Percentiles rank a stretch among this genome's conserved stretches.
These are phyloP conservation scores for Ustilago trichophora DNA, from an alignment of 1,284 basidiomycete species.

Conservation along the genomic window DNA sequence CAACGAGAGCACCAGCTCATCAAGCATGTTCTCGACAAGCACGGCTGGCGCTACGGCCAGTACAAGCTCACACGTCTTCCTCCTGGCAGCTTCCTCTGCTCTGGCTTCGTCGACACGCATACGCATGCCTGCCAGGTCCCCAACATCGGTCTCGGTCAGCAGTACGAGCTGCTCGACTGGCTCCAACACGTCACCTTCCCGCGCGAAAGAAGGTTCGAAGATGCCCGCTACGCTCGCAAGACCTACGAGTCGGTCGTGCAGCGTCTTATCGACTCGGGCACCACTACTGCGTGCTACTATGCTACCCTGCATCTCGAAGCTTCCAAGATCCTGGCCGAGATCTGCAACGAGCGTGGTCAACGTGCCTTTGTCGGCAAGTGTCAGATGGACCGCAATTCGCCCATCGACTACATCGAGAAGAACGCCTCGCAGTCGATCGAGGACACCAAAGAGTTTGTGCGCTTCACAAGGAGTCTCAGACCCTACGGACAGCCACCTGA, in stretches of 20 bases:
- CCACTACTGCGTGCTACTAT: constrained; percentile 93
- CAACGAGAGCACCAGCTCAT: constrained; percentile 41
- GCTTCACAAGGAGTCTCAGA: constrained; percentile 44
- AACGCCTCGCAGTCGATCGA: constrained; percentile 55
- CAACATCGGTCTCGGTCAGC: constrained; percentile 73
- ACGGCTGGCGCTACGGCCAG: constrained; percentile 61
- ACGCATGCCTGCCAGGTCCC: constrained; percentile 71
- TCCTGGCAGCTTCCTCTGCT: constrained; percentile 81
- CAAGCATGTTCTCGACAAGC: constrained; percentile 33
- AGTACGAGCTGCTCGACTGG: constrained; percentile 86
- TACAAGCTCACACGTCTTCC: constrained; percentile 70
- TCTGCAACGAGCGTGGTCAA: constrained; percentile 79
- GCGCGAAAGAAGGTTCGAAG: constrained; percentile 81
- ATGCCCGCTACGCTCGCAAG: constrained; percentile 76
- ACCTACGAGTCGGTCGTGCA: constrained; percentile 80
- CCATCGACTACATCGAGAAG: constrained; percentile 77
- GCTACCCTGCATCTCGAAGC: constrained; percentile 83
- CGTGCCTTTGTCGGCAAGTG: constrained; percentile 90
- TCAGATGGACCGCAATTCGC: constrained; percentile 86
- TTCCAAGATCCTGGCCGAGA: constrained; percentile 81
- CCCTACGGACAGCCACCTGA: constrained; percentile 44
- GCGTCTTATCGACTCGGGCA: constrained; percentile 75
- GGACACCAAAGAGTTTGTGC: constrained; percentile 59
- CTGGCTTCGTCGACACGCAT: constrained; percentile 90
- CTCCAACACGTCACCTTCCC: constrained; percentile 87